Evolutionary conservation across 306 rosid species (phyloP).

Genomic region (Phaseolus lunatus): DNA sequence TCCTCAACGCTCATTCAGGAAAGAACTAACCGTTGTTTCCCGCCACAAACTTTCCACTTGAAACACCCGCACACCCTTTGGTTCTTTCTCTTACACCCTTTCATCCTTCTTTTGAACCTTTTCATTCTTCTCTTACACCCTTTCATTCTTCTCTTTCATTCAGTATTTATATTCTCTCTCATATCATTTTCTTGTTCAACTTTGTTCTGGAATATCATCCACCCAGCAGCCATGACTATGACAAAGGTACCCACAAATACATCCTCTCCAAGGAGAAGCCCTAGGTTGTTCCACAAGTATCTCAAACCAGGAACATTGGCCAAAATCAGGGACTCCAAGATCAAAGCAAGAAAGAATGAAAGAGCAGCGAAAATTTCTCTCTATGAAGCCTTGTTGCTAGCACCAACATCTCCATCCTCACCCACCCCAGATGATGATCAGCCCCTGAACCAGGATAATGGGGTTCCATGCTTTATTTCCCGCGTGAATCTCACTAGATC

Average conservation of each 20-base stretch:
- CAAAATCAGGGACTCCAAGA: background rate
- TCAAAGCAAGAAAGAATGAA: background rate
- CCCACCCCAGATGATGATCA: background rate
- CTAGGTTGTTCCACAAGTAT: constrained; percentile 23
- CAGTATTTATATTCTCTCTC: background rate
- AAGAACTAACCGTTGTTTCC: background rate
- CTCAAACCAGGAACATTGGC: constrained; percentile 46
- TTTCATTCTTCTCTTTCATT: background rate
- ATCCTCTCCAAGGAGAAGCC: constrained; percentile 22
- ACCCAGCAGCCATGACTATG: background rate
- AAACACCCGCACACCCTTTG: background rate
- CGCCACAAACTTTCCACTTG: background rate
- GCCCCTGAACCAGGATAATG: background rate
- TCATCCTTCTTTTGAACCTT: background rate
- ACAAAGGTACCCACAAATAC: background rate
- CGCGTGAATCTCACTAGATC: constrained; percentile 36
- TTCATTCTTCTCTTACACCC: constrained; percentile 5
- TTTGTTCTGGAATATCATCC: background rate
- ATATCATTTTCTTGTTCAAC: background rate
- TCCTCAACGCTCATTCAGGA: background rate
- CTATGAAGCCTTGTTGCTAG: background rate
- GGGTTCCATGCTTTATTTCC: constrained; percentile 42
- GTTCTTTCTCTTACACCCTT: background rate
- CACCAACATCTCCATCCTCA: background rate
- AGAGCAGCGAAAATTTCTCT: background rate